Conservation (phyloP, 257 asterid species). For the Solanum rostratum region DNA sequence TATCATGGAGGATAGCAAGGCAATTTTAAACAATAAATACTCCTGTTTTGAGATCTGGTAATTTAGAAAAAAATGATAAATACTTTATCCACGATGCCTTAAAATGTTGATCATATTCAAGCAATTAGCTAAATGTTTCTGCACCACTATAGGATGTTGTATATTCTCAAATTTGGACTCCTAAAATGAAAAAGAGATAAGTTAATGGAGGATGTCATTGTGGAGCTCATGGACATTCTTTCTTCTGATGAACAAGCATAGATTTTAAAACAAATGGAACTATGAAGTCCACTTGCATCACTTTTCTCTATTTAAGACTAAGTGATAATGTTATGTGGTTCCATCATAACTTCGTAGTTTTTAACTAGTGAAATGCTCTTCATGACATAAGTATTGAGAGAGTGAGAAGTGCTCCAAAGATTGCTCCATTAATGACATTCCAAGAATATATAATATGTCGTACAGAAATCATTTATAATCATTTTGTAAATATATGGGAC, state of each 20-base stretch:
- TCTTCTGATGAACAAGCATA: background rate
- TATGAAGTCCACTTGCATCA: background rate
- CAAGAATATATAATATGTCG: background rate
- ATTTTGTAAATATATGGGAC: background rate
- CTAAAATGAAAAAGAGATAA: background rate
- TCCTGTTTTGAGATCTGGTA: no score
- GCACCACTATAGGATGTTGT: background rate
- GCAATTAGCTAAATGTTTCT: background rate
- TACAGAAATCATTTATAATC: background rate
- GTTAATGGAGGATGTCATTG: background rate
- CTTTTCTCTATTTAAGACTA: background rate
- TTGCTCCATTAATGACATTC: background rate
- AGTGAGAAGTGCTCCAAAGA: background rate
- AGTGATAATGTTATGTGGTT: background rate
- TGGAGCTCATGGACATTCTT: background rate
- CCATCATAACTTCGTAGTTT: background rate
- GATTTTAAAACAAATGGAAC: background rate
- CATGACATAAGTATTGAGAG: background rate
- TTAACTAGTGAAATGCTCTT: background rate
- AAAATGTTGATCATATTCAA: background rate
- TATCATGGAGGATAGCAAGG: background rate
- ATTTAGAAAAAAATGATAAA: background rate
- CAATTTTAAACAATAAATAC: background rate
- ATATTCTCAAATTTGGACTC: background rate
- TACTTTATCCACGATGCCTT: background rate